These are phyloP conservation scores for Pyracantha coccinea DNA, from an alignment of 331 rosid species.

Conservation along the genomic window DNA sequence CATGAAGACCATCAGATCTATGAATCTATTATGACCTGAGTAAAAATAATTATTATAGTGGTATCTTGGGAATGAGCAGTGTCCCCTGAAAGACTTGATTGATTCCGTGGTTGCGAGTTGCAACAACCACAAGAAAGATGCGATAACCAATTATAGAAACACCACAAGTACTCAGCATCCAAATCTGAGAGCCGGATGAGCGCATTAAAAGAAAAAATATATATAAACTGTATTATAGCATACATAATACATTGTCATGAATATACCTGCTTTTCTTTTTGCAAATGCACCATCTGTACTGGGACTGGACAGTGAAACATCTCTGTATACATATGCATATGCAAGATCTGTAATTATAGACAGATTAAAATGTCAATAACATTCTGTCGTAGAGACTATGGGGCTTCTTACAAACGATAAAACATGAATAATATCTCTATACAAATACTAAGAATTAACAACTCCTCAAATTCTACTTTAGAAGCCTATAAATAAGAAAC, in stretches of 20 bases:
- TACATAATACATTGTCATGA: background rate
- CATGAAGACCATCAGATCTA: background rate
- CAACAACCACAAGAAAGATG: conserved; percentile 6
- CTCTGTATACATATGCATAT: conserved; percentile 82
- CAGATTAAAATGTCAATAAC: conserved; percentile 6
- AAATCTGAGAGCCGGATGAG: background rate
- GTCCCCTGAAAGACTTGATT: background rate
- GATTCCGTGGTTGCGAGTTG: background rate
- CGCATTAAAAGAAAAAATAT: background rate
- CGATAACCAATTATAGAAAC: background rate
- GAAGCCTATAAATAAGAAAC: background rate
- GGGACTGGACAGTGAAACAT: conserved; percentile 31
- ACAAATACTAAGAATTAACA: background rate
- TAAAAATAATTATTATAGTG: background rate
- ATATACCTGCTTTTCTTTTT: conserved; percentile 82
- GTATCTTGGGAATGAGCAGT: background rate
- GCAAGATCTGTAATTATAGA: conserved; percentile 46
- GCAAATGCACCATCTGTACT: conserved; percentile 35
- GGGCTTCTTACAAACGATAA: background rate
- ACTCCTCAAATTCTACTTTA: background rate
- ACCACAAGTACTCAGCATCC: background rate
- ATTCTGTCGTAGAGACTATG: background rate
- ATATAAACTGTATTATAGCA: background rate
- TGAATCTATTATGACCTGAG: background rate
- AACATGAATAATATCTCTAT: background rate